phyloP scores from a whole-genome alignment of 257 asterid genomes.

The Knoxia roxburghii region DNA sequence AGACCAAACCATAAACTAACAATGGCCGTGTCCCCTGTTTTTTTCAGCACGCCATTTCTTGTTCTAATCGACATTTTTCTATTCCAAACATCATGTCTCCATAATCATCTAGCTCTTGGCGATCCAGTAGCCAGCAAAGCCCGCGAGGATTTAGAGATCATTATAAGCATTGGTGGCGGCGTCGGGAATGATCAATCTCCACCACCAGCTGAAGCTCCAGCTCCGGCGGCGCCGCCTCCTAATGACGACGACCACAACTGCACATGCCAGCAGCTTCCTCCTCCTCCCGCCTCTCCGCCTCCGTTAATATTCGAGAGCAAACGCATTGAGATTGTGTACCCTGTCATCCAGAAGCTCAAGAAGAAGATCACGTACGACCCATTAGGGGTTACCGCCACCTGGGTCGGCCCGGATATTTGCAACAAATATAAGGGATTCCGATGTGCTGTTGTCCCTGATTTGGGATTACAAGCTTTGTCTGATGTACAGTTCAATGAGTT shows the following conservation, averaged over 20 bases:
- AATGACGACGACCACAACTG: constrained; percentile 19
- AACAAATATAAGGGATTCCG: constrained; percentile 38
- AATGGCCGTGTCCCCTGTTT: neutral
- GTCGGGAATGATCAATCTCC: constrained; percentile 6
- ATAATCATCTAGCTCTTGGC: too few relatives aligned
- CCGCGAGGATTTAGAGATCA: too few relatives aligned
- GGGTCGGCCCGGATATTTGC: constrained; percentile 46
- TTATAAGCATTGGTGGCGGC: too few relatives aligned
- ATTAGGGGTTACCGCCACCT: constrained; percentile 12
- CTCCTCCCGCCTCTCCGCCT: neutral
- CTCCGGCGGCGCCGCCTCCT: constrained; percentile 18
- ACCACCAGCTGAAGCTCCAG: constrained; percentile 20
- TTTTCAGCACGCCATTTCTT: neutral
- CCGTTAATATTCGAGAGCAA: constrained; percentile 18
- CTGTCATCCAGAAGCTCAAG: constrained; percentile 32
- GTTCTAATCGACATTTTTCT: neutral
- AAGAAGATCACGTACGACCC: constrained; percentile 32
- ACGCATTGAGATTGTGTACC: constrained; percentile 10
- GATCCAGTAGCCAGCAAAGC: too few relatives aligned
- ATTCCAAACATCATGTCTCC: neutral
- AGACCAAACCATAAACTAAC: neutral
- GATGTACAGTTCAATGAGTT: constrained; percentile 42
- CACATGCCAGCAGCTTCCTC: neutral
- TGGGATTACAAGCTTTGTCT: constrained; percentile 1
- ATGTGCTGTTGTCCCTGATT: constrained; percentile 30